Base-by-base conservation (phyloP, 148 eudicot species). In the Diospyros lotus region DNA sequence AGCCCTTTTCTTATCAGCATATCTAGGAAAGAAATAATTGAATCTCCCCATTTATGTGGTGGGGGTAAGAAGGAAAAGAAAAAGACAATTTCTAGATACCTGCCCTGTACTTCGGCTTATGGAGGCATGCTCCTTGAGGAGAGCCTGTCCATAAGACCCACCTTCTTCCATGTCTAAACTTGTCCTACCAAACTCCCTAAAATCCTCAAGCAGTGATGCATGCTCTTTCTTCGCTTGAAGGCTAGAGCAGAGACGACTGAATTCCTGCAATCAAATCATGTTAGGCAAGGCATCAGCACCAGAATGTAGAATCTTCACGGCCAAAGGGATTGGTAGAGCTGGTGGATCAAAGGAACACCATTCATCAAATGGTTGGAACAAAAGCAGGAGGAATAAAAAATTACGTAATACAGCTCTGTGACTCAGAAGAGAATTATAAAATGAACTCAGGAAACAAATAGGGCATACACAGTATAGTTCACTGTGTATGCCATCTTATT, bases 191-290 rank as follows among this genome's bases (percentile, higher is more conserved):
- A 93, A 96, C 77, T 96, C 97, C 83, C 90, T 85, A 75, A 96
- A 93, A 83, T 96, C 98, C 71, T 96, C 92, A 14, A 96, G 91
- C 64, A 96, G 78, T 59, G 99, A 93, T 41, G 98, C 94, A 73
- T 96, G 98, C 75, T 96, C 97, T 83, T 88, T 91, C 85, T 91
- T 91, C 69, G 95, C 97, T 84, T 90, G 90, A 76, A 91, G 87
- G 78, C 98, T 88, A 66, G 98, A 96, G 44, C 91, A 89, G 48
- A 96, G 87, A 81, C 93, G 89, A 78, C 89, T 83, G 79, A 93
- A 96, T 81, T 96, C 99, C 99, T 96, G 84, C 78, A 84, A 80
- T 59, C 64, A 80, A 77, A 77, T 64, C 79, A 75, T 41, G 69
- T 69, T 74, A 73, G 80, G 52, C 55, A 77, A 6, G 14, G 41